These are phyloP conservation scores for Aureobasidium sp. DNA, from an alignment of 2,329 filamentous ascomycete genomes.

Conservation along the genomic window DNA sequence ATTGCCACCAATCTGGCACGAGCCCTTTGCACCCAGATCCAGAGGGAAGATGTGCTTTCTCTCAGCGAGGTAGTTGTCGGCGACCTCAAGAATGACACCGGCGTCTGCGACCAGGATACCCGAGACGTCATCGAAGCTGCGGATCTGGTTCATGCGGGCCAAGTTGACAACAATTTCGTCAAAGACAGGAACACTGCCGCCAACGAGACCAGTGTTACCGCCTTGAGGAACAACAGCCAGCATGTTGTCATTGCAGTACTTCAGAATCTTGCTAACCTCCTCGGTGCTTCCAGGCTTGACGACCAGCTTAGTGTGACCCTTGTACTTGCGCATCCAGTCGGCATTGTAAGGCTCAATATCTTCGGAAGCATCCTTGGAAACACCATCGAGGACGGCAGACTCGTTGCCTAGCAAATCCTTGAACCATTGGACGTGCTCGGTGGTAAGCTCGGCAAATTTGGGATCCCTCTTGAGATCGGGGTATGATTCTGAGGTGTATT, in stretches of 20 bases:
- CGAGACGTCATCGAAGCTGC: conserved; percentile 87
- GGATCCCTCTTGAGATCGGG: conserved; percentile 74
- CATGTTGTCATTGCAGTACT: conserved; percentile 90
- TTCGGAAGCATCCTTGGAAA: conserved; percentile 64
- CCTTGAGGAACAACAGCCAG: conserved; percentile 95
- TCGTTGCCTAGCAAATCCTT: conserved; percentile 69
- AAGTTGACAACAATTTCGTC: conserved; percentile 96
- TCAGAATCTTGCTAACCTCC: conserved; percentile 82
- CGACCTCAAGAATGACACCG: conserved; percentile 82
- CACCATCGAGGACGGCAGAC: conserved; percentile 76
- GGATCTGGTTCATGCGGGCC: conserved; percentile 81
- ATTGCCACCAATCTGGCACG: conserved; percentile 93
- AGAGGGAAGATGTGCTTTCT: conserved; percentile 86
- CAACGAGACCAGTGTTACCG: conserved; percentile 92
- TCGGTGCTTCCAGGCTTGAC: conserved; percentile 78
- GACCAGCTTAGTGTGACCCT: conserved; percentile 79
- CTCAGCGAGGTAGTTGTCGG: conserved; percentile 78
- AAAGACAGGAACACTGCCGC: conserved; percentile 92
- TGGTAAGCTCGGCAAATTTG: conserved; percentile 64
- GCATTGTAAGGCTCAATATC: conserved; percentile 90
- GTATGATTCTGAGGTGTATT: conserved; percentile 80
- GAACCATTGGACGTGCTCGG: conserved; percentile 78
- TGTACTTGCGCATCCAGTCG: conserved; percentile 99
- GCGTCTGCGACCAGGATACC: conserved; percentile 86
- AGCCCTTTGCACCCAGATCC: conserved; percentile 95